Conservation (phyloP, 352 stramenopile genomes). For the Globisporangium yorkense region DNA sequence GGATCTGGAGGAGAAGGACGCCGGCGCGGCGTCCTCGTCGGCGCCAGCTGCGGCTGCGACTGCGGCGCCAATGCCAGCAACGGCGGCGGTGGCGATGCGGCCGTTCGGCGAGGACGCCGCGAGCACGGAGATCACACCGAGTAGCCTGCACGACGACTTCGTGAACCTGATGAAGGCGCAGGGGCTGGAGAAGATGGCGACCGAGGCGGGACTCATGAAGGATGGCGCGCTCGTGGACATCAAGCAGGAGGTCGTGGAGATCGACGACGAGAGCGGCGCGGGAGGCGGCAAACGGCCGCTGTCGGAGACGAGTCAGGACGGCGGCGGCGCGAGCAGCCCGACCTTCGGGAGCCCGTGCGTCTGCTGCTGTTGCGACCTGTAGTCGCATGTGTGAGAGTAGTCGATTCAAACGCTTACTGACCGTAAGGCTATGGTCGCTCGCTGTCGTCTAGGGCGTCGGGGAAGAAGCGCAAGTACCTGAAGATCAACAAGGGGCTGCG, state of each 20-base stretch:
- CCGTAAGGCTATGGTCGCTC: neutral
- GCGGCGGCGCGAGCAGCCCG: slow-evolving; percentile 25
- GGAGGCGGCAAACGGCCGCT: slow-evolving; percentile 19
- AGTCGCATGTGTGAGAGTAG: neutral
- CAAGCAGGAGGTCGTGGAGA: slow-evolving; percentile 30
- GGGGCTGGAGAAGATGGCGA: slow-evolving; percentile 80
- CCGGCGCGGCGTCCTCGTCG: slow-evolving; percentile 4
- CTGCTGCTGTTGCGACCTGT: neutral
- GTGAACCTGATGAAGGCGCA: slow-evolving; percentile 84
- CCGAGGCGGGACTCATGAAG: slow-evolving; percentile 66
- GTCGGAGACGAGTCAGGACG: slow-evolving; percentile 17
- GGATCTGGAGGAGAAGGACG: slow-evolving; percentile 69
- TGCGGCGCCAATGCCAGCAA: neutral
- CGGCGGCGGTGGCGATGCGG: neutral
- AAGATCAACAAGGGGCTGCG: slow-evolving; percentile 91
- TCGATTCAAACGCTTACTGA: neutral
- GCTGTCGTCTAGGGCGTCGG: slow-evolving; percentile 27
- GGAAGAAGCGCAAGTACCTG: slow-evolving; percentile 73
- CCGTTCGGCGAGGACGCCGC: slow-evolving; percentile 36
- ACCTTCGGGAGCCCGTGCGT: slow-evolving; percentile 58
- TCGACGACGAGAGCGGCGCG: neutral
- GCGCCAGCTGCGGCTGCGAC: neutral
- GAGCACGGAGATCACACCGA: slow-evolving; percentile 39
- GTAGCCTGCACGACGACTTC: slow-evolving; percentile 83
- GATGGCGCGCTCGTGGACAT: slow-evolving; percentile 62